A percentile compares a stretch with the other conserved stretches of the same genome.
These are phyloP conservation scores for Hirschfeldia incana DNA, from an alignment of 345 rosid genomes.

Conservation along the genomic window DNA sequence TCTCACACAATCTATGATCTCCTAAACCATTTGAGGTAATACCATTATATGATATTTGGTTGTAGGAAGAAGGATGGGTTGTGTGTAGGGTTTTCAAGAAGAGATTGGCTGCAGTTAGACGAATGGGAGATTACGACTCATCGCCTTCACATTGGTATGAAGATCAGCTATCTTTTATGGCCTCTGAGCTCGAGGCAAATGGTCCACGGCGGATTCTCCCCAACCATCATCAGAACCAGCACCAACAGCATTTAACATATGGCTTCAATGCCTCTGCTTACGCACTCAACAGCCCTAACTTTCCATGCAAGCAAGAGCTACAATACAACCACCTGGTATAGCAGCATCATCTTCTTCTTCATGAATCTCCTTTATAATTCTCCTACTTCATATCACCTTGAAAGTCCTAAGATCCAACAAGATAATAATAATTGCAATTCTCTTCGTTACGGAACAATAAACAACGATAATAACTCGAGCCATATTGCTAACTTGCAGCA, in stretches of 20 bases:
- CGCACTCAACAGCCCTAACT: constrained; percentile 35
- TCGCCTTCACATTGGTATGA: constrained; percentile 77
- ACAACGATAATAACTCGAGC: constrained; percentile 45
- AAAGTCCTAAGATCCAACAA: constrained; percentile 73
- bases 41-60: background rate
- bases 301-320: constrained; percentile 76
- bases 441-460: constrained; percentile 52
- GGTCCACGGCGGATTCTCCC: constrained; percentile 59
- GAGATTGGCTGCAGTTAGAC: constrained; percentile 60
- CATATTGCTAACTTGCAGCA: constrained; percentile 52
- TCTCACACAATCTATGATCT: constrained; percentile 6
- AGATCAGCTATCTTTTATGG: constrained; percentile 74
- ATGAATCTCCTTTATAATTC: constrained; percentile 45
- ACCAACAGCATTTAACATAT: constrained; percentile 61
- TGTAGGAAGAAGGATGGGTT: constrained; percentile 98
- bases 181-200: constrained; percentile 54
- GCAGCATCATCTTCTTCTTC: constrained; percentile 49
- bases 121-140: constrained; percentile 61
- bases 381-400: constrained; percentile 74
- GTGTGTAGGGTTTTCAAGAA: constrained; percentile 98
- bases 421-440: constrained; percentile 49
- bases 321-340: constrained; percentile 43
- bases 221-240: constrained; percentile 45
- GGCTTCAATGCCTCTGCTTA: constrained; percentile 44
- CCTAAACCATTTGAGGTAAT: background rate